A percentile compares a stretch with the other conserved stretches of the same genome.
These are phyloP conservation scores for Cubamyces sp. DNA, from an alignment of 768 basidiomycete species.

Conservation along the genomic window DNA sequence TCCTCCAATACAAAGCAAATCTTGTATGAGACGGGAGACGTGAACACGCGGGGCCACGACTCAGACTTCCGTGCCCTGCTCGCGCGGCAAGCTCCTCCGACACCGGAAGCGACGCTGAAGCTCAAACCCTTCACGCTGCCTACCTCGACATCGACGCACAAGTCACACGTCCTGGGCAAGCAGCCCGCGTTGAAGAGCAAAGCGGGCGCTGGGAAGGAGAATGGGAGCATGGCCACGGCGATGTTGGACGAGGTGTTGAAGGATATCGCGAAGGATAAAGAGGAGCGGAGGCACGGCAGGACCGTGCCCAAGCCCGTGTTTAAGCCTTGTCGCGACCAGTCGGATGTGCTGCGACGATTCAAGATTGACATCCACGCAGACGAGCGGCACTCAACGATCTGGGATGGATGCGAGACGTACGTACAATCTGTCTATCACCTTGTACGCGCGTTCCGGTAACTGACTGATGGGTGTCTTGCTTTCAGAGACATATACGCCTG, in stretches of 20 bases:
- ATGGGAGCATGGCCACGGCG: not conserved
- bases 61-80: constrained; percentile 3
- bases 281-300: not conserved
- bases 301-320: not conserved
- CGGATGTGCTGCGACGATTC: constrained; percentile 14
- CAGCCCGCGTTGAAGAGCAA: not conserved
- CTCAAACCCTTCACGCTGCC: constrained; percentile 5
- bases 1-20: not conserved
- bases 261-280: constrained; percentile 2
- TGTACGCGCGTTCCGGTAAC: too few species aligned
- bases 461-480: not conserved
- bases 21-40: not conserved
- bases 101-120: not conserved
- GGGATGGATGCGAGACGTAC: constrained; percentile 21
- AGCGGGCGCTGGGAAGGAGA: not conserved
- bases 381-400: constrained; percentile 15
- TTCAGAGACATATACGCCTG: constrained; percentile 23
- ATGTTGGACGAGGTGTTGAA: constrained; percentile 9
- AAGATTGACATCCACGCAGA: constrained; percentile 15
- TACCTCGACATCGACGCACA: not conserved
- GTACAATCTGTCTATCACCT: too few species aligned
- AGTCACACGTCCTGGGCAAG: not conserved
- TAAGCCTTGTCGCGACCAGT: not conserved
- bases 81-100: constrained; percentile 6
- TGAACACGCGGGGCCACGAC: not conserved